A percentile compares a stretch with the other conserved stretches of the same genome.
These are phyloP conservation scores for Alternaria solani DNA, from an alignment of 2,329 filamentous ascomycete species.

Conservation along the genomic window DNA sequence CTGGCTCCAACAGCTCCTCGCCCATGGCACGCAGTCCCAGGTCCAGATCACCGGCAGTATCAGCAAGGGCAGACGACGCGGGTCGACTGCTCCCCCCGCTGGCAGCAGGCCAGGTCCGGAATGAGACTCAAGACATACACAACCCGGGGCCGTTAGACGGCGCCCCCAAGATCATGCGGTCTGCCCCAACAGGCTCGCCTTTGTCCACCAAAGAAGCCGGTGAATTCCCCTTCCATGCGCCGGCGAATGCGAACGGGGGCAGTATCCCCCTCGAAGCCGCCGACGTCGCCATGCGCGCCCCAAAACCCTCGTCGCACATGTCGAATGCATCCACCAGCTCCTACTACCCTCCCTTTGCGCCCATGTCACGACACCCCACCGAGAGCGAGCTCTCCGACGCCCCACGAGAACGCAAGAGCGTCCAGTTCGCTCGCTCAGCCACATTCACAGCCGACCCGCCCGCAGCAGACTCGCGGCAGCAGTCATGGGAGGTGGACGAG, in stretches of 20 bases:
- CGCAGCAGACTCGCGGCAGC: conserved; percentile 65
- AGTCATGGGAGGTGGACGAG: conserved; percentile 69
- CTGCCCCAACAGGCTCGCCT: conserved; percentile 42
- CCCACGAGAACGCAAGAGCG: conserved; percentile 66
- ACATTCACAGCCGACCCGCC: conserved; percentile 53
- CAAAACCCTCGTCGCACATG: conserved; percentile 31
- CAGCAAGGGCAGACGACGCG: conserved; percentile 27
- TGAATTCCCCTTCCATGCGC: conserved; percentile 49
- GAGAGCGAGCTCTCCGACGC: conserved; percentile 44
- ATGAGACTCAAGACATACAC: conserved; percentile 26
- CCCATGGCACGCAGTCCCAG: conserved; percentile 36
- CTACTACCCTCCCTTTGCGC: conserved; percentile 42
- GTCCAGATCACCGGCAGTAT: conserved; percentile 30
- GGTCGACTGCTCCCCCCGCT: conserved; percentile 36
- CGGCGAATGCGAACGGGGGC: conserved; percentile 25
- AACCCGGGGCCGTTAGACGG: conserved; percentile 27
- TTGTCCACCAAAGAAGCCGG: conserved; percentile 36
- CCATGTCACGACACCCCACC: conserved; percentile 43
- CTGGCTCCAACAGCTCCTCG: conserved; percentile 38
- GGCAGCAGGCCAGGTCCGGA: conserved; percentile 29
- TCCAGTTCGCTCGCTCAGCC: conserved; percentile 72
- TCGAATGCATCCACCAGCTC: conserved; percentile 34
- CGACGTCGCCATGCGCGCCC: conserved; percentile 24
- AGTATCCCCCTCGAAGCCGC: conserved; percentile 28
- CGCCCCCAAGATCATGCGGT: conserved; percentile 40